These are phyloP conservation scores for Camelina neglecta DNA, from an alignment of 345 rosid species.

Conservation along the genomic window DNA sequence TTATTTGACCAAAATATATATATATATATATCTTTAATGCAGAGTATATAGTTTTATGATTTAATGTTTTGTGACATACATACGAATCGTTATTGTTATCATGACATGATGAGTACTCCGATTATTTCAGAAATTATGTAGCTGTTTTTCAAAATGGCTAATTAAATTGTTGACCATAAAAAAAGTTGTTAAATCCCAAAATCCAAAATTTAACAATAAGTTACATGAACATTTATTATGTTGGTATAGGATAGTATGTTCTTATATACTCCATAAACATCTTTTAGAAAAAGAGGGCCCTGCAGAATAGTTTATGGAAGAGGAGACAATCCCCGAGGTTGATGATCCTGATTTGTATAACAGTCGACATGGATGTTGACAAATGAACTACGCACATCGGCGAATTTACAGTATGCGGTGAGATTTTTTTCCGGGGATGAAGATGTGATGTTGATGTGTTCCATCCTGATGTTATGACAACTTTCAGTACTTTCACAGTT, in stretches of 20 bases:
- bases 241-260: not conserved
- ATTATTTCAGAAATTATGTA: not conserved
- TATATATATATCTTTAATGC: no score
- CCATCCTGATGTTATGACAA: conserved; percentile 27
- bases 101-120: not conserved
- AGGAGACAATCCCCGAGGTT: not conserved
- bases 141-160: not conserved
- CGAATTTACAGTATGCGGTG: conserved; percentile 21
- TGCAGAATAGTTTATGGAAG: not conserved
- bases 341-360: not conserved
- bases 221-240: not conserved
- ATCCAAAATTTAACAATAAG: not conserved
- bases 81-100: not conserved
- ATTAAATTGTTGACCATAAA: not conserved
- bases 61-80: not conserved
- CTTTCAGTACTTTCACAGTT: conserved; percentile 9
- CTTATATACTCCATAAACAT: not conserved
- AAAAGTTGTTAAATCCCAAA: not conserved
- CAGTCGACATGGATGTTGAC: conserved; percentile 19
- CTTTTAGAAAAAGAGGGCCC: not conserved
- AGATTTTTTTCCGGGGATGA: conserved; percentile 4
- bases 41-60: no score
- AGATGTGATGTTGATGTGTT: conserved; percentile 33
- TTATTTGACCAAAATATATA: no score
- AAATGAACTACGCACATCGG: conserved; percentile 7